Evolutionary conservation across 2,329 filamentous ascomycete genomes (phyloP).

Genomic region (Aureobasidium musti): DNA sequence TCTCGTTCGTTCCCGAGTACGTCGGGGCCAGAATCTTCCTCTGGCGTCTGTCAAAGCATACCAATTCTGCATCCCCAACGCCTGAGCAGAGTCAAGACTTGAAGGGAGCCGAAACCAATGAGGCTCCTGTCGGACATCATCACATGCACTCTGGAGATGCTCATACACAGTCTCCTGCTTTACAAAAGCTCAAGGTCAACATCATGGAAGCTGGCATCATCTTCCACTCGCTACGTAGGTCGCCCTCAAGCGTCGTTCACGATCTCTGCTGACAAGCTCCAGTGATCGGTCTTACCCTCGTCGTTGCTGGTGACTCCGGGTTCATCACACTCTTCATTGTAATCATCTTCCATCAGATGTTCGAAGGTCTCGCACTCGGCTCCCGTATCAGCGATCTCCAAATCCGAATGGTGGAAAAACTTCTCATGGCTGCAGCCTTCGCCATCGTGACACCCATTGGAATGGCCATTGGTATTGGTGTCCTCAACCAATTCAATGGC

Average conservation of each 20-base stretch:
- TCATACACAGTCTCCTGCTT: constrained; percentile 6
- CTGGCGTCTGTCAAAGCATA: constrained; percentile 14
- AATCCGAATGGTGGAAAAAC: constrained; percentile 50
- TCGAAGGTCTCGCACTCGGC: constrained; percentile 74
- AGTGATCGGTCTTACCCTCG: constrained; percentile 66
- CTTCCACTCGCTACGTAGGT: constrained; percentile 69
- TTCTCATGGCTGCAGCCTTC: constrained; percentile 64
- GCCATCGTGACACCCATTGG: constrained; percentile 73
- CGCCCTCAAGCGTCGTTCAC: not conserved
- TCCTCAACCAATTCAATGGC: constrained; percentile 70
- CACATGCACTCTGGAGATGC: not conserved
- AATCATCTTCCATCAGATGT: constrained; percentile 76
- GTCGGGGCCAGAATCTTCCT: constrained; percentile 61
- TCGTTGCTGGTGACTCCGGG: constrained; percentile 54
- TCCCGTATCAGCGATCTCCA: constrained; percentile 66
- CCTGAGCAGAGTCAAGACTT: not conserved
- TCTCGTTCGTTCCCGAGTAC: constrained; percentile 73
- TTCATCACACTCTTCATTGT: constrained; percentile 60
- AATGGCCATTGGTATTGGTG: constrained; percentile 78
- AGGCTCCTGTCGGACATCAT: not conserved
- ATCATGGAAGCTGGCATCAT: constrained; percentile 73
- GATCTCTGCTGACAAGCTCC: not conserved
- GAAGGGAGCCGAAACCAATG: not conserved
- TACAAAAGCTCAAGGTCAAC: constrained; percentile 57
- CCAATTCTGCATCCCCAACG: constrained; percentile 5